Conservation (phyloP, 176 grass and related monocot genomes). For the Oryza coarctata region DNA sequence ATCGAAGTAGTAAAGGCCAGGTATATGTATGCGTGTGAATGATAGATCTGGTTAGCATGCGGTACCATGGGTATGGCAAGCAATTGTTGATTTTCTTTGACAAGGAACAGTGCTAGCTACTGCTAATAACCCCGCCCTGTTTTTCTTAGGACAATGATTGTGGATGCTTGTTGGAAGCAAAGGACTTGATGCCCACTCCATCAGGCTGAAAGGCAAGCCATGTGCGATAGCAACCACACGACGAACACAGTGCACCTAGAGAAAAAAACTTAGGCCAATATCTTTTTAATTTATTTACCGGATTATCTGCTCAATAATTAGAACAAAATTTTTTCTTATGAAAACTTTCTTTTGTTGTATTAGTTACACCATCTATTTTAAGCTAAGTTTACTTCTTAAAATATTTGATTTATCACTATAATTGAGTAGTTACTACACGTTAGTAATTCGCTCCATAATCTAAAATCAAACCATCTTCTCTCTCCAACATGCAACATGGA, state of each 20-base stretch:
- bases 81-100: not conserved
- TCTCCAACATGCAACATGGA: no score
- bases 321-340: no score
- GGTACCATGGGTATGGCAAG: not conserved
- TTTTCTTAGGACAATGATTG: conserved; percentile 46
- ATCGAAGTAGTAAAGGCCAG: not conserved
- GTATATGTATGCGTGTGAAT: not conserved
- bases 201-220: conserved; percentile 36
- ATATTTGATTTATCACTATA: no score
- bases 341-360: no score
- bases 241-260: not conserved
- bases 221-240: conserved; percentile 49
- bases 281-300: no score
- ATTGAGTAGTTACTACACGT: no score
- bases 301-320: no score
- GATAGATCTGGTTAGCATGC: not conserved
- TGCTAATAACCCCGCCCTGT: not conserved
- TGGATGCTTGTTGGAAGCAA: conserved; percentile 40
- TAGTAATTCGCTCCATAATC: no score
- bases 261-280: not conserved
- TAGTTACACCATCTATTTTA: no score
- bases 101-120: conserved; percentile 13
- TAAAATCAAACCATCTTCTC: no score
- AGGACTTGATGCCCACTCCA: conserved; percentile 28
- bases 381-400: no score